Conservation (phyloP, 2,329 filamentous ascomycete genomes). For the Teratosphaeria nubilosa region DNA sequence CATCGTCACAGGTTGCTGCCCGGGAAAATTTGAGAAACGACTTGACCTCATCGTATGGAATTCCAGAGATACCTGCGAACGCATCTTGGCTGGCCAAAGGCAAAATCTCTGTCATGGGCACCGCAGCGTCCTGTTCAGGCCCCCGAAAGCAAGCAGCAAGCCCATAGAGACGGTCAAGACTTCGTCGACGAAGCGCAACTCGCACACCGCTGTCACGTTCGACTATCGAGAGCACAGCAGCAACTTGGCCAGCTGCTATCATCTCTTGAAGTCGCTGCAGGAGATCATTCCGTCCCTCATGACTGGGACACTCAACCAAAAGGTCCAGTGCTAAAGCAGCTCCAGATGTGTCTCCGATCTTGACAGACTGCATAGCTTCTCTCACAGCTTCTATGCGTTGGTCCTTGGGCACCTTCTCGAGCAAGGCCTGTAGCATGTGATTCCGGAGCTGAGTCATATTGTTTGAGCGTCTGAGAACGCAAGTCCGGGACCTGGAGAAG, state of each 20-base stretch:
- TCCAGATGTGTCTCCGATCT: neutral
- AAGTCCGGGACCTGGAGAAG: neutral
- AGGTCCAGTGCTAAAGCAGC: neutral
- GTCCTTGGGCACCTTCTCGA: slow-evolving; percentile 11
- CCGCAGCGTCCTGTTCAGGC: neutral
- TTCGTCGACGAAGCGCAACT: neutral
- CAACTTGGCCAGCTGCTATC: slow-evolving; percentile 1
- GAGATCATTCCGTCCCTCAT: slow-evolving; percentile 2
- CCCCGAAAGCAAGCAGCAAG: neutral
- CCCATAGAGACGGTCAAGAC: neutral
- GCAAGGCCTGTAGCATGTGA: slow-evolving; percentile 6
- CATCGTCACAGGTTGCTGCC: neutral
- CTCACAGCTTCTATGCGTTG: slow-evolving; percentile 11
- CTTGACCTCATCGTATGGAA: neutral
- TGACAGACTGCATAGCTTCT: slow-evolving; percentile 1
- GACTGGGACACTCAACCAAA: slow-evolving; percentile 4
- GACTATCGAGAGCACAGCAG: neutral
- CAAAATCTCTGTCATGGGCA: neutral
- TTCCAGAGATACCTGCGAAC: neutral
- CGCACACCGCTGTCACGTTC: neutral
- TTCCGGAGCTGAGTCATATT: neutral
- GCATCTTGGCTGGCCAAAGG: neutral
- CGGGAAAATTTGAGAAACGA: neutral
- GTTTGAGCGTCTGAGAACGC: neutral
- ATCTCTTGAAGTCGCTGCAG: neutral